Percentiles rank a stretch among this genome's conserved stretches.
phyloP scores from a whole-genome alignment of 148 eudicot genomes.

The Rhododendron henanense region DNA sequence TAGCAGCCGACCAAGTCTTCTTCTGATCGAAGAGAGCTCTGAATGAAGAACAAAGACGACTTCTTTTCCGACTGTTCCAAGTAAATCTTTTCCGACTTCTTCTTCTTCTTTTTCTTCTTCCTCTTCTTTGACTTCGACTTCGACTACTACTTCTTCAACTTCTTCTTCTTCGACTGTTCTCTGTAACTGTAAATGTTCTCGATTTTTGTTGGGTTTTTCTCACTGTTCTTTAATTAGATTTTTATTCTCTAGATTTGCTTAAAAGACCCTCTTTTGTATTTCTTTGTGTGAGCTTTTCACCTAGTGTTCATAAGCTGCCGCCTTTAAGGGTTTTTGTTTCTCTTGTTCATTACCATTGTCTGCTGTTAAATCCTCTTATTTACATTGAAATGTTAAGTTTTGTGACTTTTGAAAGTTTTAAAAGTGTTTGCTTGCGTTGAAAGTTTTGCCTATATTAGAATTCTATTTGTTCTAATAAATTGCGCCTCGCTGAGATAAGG shows the following conservation, averaged over 20 bases:
- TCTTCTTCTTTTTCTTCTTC: background rate
- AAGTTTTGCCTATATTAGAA: background rate
- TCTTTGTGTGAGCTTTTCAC: background rate
- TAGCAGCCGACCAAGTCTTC: background rate
- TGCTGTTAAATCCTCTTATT: background rate
- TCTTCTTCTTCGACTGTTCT: background rate
- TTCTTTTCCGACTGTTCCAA: background rate
- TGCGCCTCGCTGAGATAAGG: background rate
- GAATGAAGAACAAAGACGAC: background rate
- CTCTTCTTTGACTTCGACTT: too few relatives aligned
- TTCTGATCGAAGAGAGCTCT: background rate
- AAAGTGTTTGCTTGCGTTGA: background rate
- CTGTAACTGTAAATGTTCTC: background rate
- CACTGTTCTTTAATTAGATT: background rate
- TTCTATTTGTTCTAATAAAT: background rate
- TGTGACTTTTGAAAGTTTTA: background rate
- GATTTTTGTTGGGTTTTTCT: background rate
- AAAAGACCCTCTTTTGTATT: background rate
- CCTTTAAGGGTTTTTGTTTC: background rate
- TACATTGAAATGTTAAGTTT: background rate
- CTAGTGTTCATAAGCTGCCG: background rate
- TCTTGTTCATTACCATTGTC: background rate
- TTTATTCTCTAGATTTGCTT: background rate
- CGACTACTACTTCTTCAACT: too few relatives aligned
- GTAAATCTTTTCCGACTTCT: background rate